Percentiles rank a stretch among this genome's conserved stretches.
Evolutionary conservation across 2,329 filamentous ascomycete species (phyloP).

Genomic region (Dryadomyces quercus-mongolicae): DNA sequence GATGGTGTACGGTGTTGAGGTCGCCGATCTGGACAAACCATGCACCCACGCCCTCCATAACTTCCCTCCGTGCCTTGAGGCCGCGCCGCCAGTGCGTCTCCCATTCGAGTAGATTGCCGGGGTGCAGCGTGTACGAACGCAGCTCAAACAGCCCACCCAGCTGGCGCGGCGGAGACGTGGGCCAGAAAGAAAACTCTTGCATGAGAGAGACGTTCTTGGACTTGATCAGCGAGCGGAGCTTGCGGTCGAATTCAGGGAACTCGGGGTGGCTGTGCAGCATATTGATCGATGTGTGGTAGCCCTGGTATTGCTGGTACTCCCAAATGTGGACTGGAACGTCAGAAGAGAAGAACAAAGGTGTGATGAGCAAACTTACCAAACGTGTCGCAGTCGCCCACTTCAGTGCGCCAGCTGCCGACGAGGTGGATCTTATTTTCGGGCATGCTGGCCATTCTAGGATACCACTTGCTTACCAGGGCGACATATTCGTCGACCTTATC

Average conservation of each 20-base stretch:
- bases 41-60: constrained; percentile 96
- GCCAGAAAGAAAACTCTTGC: constrained; percentile 99
- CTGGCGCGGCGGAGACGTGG: constrained; percentile 78
- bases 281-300: constrained; percentile 86
- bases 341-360: not conserved
- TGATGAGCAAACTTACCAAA: constrained; percentile 65
- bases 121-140: constrained; percentile 90
- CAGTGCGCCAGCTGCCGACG: constrained; percentile 95
- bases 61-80: constrained; percentile 78
- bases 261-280: constrained; percentile 73
- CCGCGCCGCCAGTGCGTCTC: constrained; percentile 96
- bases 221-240: constrained; percentile 75
- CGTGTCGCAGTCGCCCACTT: constrained; percentile 93
- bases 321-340: constrained; percentile 79
- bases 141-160: constrained; percentile 92
- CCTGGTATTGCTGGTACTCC: constrained; percentile 96
- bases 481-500: constrained; percentile 95
- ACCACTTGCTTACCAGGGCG: constrained; percentile 79
- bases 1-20: constrained; percentile 91
- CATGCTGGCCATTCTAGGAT: constrained; percentile 73
- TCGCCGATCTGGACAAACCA: constrained; percentile 99
- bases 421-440: constrained; percentile 90
- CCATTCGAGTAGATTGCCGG: constrained; percentile 94
- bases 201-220: constrained; percentile 84
- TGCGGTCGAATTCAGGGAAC: constrained; percentile 69